Percentiles rank a stretch among this genome's conserved stretches.
Evolutionary conservation across 106 monocot genomes (phyloP).

Genomic region (Platanthera guangdongensis): DNA sequence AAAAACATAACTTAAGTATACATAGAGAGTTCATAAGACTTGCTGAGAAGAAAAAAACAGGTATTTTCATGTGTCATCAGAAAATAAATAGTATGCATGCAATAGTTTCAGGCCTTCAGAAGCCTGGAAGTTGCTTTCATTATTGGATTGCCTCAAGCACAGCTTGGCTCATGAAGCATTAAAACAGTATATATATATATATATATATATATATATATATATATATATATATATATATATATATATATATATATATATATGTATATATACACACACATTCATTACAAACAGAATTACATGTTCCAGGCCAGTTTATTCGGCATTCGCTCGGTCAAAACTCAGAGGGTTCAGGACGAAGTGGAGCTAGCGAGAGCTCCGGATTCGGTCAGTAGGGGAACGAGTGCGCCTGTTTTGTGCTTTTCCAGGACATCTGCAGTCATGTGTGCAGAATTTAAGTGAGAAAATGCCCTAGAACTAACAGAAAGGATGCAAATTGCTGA

Average conservation of each 20-base stretch:
- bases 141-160: background rate
- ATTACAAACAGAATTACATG: background rate
- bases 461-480: background rate
- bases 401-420: slow-evolving; percentile 40
- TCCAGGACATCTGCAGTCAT: slow-evolving; percentile 33
- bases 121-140: background rate
- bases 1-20: no score
- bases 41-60: no score
- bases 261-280: no score
- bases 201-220: no score
- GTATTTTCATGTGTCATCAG: no score
- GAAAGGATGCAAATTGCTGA: background rate
- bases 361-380: slow-evolving; percentile 45
- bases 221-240: no score
- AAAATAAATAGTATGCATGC: background rate
- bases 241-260: background rate
- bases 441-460: background rate
- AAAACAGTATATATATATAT: background rate
- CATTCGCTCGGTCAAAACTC: background rate
- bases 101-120: background rate
- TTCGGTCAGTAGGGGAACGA: slow-evolving; percentile 72
- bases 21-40: no score
- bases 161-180: background rate
- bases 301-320: background rate
- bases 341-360: slow-evolving; percentile 7